phyloP scores from a whole-genome alignment of 208 protist genomes.

The Trypanosoma vivax region DNA sequence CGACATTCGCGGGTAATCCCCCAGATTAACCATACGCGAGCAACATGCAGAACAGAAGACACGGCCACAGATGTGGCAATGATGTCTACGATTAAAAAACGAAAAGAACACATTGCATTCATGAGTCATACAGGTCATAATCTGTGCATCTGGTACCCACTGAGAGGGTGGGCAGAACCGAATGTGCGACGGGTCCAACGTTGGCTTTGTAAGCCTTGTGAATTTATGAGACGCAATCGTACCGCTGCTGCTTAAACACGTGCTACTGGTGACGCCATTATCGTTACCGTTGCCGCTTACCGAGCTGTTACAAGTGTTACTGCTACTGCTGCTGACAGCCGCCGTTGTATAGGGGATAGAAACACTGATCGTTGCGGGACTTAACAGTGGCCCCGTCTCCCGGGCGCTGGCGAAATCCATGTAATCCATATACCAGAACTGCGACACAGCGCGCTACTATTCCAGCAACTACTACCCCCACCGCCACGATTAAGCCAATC shows the following conservation, averaged over 20 bases:
- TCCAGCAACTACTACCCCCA: background rate
- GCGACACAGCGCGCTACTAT: background rate
- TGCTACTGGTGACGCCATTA: background rate
- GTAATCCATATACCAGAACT: constrained; percentile 16
- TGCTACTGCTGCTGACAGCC: background rate
- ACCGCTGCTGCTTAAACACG: background rate
- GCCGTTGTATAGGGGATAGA: constrained; percentile 9
- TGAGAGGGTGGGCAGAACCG: constrained; percentile 46
- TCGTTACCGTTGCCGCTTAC: background rate
- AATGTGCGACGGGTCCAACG: constrained; percentile 37
- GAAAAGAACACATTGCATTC: constrained; percentile 71
- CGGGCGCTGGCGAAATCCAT: constrained; percentile 13
- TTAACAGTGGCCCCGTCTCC: background rate
- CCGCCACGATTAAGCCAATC: too few relatives aligned
- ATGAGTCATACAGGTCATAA: constrained; percentile 79
- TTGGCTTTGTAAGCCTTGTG: constrained; percentile 48
- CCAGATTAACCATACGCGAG: constrained; percentile 25
- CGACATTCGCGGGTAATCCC: constrained; percentile 4
- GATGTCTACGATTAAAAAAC: constrained; percentile 77
- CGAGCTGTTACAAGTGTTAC: background rate
- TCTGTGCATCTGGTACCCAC: constrained; percentile 69
- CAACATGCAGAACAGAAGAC: constrained; percentile 79
- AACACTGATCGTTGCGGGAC: constrained; percentile 9
- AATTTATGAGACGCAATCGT: background rate
- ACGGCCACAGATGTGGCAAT: constrained; percentile 67